phyloP scores from a whole-genome alignment of 345 rosid genomes.

The Euphorbia lathyris region DNA sequence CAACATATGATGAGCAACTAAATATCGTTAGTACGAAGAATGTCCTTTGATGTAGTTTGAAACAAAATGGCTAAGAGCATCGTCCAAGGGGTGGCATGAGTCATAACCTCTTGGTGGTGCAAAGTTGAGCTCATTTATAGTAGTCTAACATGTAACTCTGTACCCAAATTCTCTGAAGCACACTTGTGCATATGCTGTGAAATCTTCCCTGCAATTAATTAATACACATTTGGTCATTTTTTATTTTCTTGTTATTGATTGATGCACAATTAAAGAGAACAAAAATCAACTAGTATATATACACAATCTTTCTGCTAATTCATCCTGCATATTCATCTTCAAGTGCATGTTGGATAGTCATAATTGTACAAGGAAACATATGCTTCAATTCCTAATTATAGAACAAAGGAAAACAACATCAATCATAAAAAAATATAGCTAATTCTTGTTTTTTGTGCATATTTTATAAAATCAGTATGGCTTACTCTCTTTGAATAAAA shows the following conservation, averaged over 20 bases:
- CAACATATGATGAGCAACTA: constrained; percentile 57
- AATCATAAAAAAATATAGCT: not conserved
- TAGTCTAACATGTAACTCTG: constrained; percentile 59
- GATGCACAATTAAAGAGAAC: not conserved
- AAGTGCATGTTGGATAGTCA: constrained; percentile 62
- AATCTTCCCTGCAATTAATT: constrained; percentile 66
- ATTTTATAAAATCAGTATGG: no score
- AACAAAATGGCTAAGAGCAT: constrained; percentile 37
- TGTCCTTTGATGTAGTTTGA: constrained; percentile 43
- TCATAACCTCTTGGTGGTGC: constrained; percentile 36
- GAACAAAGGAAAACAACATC: not conserved
- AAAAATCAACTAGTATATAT: constrained; percentile 26
- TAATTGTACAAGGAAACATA: constrained; percentile 50
- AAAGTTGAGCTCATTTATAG: constrained; percentile 64
- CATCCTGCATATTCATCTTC: constrained; percentile 82
- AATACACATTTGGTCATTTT: not conserved
- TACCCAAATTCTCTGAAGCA: constrained; percentile 80
- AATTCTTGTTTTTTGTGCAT: no score
- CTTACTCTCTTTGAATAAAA: no score
- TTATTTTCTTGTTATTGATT: no score
- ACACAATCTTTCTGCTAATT: constrained; percentile 53
- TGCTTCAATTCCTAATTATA: constrained; percentile 54
- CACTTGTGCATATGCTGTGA: constrained; percentile 64
- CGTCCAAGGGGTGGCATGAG: constrained; percentile 26
- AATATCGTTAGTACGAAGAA: constrained; percentile 67